phyloP scores from a whole-genome alignment of 192 early-diverging fungal genomes.

The Phlyctochytrium arcticum region DNA sequence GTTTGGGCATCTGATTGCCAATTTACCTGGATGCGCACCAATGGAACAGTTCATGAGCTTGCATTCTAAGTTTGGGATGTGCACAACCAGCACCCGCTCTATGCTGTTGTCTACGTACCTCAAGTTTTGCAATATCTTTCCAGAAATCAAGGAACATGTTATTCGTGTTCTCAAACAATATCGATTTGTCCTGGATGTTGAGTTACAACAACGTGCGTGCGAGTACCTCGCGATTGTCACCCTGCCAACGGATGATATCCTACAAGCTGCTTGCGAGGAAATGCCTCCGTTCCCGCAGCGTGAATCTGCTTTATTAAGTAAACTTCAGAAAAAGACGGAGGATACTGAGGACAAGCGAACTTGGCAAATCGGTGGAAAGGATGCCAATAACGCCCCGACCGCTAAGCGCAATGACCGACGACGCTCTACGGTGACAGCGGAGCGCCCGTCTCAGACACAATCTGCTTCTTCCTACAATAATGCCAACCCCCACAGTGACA shows the following conservation, averaged over 20 bases:
- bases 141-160: conserved; percentile 90
- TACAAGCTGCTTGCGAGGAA: conserved; percentile 93
- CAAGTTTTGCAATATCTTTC: conserved; percentile 97
- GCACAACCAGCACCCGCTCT: conserved; percentile 73
- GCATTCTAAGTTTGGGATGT: conserved; percentile 84
- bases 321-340: conserved; percentile 77
- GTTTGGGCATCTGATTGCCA: conserved; percentile 94
- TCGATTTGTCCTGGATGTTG: conserved; percentile 84
- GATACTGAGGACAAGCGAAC: conserved; percentile 95
- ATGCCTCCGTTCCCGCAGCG: conserved; percentile 98
- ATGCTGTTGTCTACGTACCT: conserved; percentile 87
- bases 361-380: conserved; percentile 82
- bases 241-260: conserved; percentile 77
- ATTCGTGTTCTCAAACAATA: conserved; percentile 83
- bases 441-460: neutral
- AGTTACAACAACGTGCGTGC: conserved; percentile 95
- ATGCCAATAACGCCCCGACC: conserved; percentile 35
- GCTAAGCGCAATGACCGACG: conserved; percentile 28
- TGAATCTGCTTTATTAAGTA: conserved; percentile 80
- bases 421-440: conserved; percentile 25
- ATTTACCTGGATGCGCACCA: conserved; percentile 76
- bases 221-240: conserved; percentile 90
- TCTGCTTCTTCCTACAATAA: neutral
- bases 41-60: conserved; percentile 93
- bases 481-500: neutral